These are phyloP conservation scores for Grigorovia humatica DNA, from an alignment of 805 yeast genomes.

Conservation along the genomic window DNA sequence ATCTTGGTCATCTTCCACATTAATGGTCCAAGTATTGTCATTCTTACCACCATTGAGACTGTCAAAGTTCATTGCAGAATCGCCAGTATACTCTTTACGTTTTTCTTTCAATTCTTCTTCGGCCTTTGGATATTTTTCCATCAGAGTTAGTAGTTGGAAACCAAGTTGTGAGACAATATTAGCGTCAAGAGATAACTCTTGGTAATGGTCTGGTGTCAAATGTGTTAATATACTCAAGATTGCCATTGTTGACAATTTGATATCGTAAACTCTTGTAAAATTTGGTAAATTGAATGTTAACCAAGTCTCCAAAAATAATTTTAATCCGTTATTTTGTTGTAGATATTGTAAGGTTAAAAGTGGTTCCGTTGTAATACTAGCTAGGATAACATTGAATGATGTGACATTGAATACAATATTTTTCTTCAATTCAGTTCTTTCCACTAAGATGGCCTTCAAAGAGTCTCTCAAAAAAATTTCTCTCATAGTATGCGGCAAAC, in stretches of 20 bases:
- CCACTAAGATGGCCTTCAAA: constrained; percentile 26
- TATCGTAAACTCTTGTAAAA: constrained; percentile 65
- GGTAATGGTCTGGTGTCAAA: constrained; percentile 22
- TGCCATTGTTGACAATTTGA: constrained; percentile 66
- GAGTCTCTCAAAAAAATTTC: constrained; percentile 37
- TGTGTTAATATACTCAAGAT: constrained; percentile 38
- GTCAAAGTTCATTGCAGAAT: constrained; percentile 26
- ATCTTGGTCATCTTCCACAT: constrained; percentile 27
- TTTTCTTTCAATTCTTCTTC: constrained; percentile 52
- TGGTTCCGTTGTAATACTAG: constrained; percentile 56
- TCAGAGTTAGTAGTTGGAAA: constrained; percentile 37
- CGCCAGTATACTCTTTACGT: constrained; percentile 43
- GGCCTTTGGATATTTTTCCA: constrained; percentile 63
- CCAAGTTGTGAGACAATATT: constrained; percentile 41
- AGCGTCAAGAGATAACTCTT: constrained; percentile 28
- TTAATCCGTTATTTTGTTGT: constrained; percentile 34
- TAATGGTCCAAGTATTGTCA: background rate
- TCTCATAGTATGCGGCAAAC: constrained; percentile 34
- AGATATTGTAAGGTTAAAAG: constrained; percentile 41
- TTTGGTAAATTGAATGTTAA: constrained; percentile 31
- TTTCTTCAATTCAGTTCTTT: constrained; percentile 18
- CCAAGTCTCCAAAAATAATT: constrained; percentile 42
- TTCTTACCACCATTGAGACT: constrained; percentile 25
- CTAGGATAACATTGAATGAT: constrained; percentile 44
- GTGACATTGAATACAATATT: constrained; percentile 26